Percentiles rank a stretch among this genome's conserved stretches.
phyloP scores from a whole-genome alignment of 352 stramenopile species.

The Pythium folliculosum region DNA sequence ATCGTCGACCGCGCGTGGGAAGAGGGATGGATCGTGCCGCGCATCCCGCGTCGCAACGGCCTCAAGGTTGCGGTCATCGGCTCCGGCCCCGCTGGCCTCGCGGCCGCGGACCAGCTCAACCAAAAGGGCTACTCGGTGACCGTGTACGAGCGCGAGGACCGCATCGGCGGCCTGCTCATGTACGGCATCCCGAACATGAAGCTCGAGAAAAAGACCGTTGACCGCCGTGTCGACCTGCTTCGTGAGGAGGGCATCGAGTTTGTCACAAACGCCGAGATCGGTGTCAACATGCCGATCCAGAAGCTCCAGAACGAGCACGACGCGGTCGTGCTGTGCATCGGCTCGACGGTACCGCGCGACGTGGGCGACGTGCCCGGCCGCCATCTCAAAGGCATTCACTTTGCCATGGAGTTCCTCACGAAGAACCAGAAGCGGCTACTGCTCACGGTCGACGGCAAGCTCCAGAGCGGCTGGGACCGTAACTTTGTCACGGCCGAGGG shows the following conservation, averaged over 20 bases:
- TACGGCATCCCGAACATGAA: conserved; percentile 99
- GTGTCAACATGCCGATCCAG: conserved; percentile 81
- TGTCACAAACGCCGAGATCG: conserved; percentile 94
- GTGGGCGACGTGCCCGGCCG: conserved; percentile 81
- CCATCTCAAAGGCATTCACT: conserved; percentile 95
- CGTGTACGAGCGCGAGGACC: conserved; percentile 97
- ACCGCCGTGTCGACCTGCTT: conserved; percentile 94
- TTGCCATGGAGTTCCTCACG: conserved; percentile 97
- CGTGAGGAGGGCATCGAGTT: conserved; percentile 97
- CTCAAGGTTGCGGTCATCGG: conserved; percentile 96
- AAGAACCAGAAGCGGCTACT: conserved; percentile 98
- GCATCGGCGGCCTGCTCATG: conserved; percentile 95
- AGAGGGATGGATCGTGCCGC: conserved; percentile 95
- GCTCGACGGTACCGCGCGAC: conserved; percentile 95
- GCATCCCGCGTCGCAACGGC: conserved; percentile 92
- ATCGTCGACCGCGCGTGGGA: conserved; percentile 97
- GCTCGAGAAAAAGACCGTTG: conserved; percentile 97
- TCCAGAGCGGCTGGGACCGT: conserved; percentile 95
- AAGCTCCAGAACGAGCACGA: conserved; percentile 81
- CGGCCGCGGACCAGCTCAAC: conserved; percentile 96
- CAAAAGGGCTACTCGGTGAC: conserved; percentile 97
- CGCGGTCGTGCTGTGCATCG: conserved; percentile 93
- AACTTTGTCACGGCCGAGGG: conserved; percentile 96
- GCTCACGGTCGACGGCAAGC: conserved; percentile 93
- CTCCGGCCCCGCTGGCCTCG: conserved; percentile 91